A percentile compares a stretch with the other conserved stretches of the same genome.
Evolutionary conservation across 768 basidiomycete genomes (phyloP).

Genomic region (Udeniomyces megalosporus): DNA sequence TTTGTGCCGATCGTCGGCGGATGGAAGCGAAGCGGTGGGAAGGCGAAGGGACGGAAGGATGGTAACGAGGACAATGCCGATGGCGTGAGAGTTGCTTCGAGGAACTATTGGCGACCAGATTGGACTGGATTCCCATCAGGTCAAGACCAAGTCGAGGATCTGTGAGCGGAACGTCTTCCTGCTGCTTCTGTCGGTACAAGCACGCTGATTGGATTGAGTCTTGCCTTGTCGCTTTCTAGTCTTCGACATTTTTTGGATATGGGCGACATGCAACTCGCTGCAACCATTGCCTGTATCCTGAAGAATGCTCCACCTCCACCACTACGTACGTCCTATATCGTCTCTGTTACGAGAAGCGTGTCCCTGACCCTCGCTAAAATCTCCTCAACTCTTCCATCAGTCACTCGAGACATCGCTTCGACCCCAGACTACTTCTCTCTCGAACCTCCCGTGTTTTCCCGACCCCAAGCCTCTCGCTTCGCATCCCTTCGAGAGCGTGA

Average conservation of each 20-base stretch:
- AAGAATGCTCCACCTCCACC: too few species aligned
- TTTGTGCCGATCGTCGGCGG: neutral
- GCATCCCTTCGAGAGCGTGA: too few species aligned
- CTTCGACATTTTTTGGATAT: conserved; percentile 34
- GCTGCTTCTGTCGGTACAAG: neutral
- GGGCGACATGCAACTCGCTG: conserved; percentile 66
- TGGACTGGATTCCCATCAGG: conserved; percentile 19
- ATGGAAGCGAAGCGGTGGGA: neutral
- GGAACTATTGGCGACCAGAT: conserved; percentile 5
- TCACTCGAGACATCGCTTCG: neutral
- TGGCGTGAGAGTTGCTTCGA: neutral
- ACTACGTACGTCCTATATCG: too few species aligned
- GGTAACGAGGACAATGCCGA: too few species aligned
- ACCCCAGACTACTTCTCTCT: neutral
- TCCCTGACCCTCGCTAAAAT: neutral
- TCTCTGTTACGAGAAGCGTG: too few species aligned
- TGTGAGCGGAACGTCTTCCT: conserved; percentile 16
- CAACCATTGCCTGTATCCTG: conserved; percentile 37
- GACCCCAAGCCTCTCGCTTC: neutral
- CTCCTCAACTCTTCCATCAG: neutral
- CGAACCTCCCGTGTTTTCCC: neutral
- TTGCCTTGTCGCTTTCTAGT: conserved; percentile 29
- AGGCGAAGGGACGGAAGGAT: neutral
- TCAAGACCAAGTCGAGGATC: conserved; percentile 13
- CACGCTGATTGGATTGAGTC: neutral